These are phyloP conservation scores for Fomitopsis pulvina DNA, from an alignment of 768 basidiomycete species.

Conservation along the genomic window DNA sequence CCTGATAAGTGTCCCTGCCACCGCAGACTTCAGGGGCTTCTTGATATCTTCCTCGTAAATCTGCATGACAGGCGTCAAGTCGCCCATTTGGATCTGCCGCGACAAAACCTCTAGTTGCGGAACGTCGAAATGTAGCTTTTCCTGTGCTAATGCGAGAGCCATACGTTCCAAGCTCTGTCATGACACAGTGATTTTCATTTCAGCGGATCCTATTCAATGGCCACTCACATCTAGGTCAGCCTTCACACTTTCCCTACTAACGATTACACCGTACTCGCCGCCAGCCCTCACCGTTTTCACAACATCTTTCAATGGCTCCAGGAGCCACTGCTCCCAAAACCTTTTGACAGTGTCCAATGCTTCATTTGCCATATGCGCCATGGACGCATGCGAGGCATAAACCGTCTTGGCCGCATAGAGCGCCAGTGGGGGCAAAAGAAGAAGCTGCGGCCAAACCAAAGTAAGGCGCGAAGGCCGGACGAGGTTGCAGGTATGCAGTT, in stretches of 20 bases:
- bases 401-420: slow-evolving; percentile 43
- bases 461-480: slow-evolving; percentile 62
- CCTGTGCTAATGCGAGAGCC: slow-evolving; percentile 78
- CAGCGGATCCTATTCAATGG: neutral
- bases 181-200: neutral
- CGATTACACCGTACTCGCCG: slow-evolving; percentile 66
- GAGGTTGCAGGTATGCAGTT: slow-evolving; percentile 32
- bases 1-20: slow-evolving; percentile 76
- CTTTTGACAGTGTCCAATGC: slow-evolving; percentile 58
- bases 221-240: slow-evolving; percentile 74
- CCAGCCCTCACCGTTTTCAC: slow-evolving; percentile 78
- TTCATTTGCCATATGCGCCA: slow-evolving; percentile 52
- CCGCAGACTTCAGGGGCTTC: slow-evolving; percentile 73
- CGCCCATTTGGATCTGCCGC: slow-evolving; percentile 63
- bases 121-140: slow-evolving; percentile 62
- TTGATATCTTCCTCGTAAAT: slow-evolving; percentile 92
- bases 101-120: slow-evolving; percentile 63
- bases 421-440: slow-evolving; percentile 67
- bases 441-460: slow-evolving; percentile 74
- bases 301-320: slow-evolving; percentile 81
- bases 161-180: slow-evolving; percentile 85
- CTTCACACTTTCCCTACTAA: slow-evolving; percentile 73
- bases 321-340: slow-evolving; percentile 77
- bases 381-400: slow-evolving; percentile 53
- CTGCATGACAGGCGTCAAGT: slow-evolving; percentile 79